These are phyloP conservation scores for Solanum bulbocastanum DNA, from an alignment of 257 asterid genomes.

Conservation along the genomic window DNA sequence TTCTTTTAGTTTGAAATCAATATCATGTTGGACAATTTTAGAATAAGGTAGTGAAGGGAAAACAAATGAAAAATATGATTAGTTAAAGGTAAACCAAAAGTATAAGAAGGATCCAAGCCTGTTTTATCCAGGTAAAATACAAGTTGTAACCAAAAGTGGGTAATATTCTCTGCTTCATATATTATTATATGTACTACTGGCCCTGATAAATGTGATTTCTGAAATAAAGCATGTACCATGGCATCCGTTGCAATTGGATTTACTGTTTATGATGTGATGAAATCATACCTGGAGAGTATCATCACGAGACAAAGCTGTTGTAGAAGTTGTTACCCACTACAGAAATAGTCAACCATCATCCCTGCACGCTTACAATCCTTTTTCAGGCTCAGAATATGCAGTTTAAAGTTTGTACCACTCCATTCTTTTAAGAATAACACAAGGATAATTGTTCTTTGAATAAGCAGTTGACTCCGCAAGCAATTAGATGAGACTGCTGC, in stretches of 20 bases:
- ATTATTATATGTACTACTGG: background rate
- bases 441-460: background rate
- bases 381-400: background rate
- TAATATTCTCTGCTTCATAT: background rate
- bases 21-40: background rate
- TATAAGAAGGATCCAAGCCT: background rate
- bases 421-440: background rate
- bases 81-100: background rate
- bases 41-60: background rate
- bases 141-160: background rate
- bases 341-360: conserved; percentile 29
- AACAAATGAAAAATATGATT: background rate
- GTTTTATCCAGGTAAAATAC: background rate
- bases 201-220: background rate
- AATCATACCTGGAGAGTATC: conserved; percentile 62
- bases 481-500: background rate
- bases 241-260: conserved; percentile 92
- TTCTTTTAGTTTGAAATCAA: background rate
- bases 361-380: conserved; percentile 23
- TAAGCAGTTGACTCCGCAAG: background rate
- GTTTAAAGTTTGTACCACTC: background rate
- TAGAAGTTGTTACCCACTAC: conserved; percentile 20
- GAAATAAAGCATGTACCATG: conserved; percentile 54
- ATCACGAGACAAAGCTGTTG: conserved; percentile 44
- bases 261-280: conserved; percentile 71